phyloP scores from a whole-genome alignment of 1,139 yeast species.

The Scheffersomyces quercinus region DNA sequence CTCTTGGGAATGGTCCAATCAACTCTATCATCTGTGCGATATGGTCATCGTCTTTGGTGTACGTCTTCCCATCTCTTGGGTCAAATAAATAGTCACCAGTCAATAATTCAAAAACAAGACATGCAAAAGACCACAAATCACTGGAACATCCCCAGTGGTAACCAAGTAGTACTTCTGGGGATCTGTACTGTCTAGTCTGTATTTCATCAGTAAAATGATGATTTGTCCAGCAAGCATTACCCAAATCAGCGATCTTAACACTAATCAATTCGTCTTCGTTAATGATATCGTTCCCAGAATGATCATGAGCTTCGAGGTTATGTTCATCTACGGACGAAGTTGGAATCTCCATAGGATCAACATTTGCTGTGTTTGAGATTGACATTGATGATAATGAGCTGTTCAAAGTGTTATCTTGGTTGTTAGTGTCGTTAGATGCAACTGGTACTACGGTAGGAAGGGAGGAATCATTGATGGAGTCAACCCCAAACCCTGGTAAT shows the following conservation, averaged over 20 bases:
- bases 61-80: conserved; percentile 48
- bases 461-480: neutral
- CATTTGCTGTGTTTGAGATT: conserved; percentile 29
- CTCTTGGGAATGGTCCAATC: conserved; percentile 44
- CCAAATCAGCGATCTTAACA: conserved; percentile 52
- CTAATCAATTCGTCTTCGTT: conserved; percentile 50
- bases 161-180: conserved; percentile 50
- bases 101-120: conserved; percentile 45
- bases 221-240: conserved; percentile 51
- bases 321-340: conserved; percentile 11
- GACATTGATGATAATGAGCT: conserved; percentile 47
- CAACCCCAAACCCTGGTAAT: conserved; percentile 11
- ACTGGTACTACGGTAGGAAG: neutral
- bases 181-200: conserved; percentile 50
- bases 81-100: conserved; percentile 53
- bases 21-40: conserved; percentile 51
- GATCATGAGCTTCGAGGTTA: conserved; percentile 2
- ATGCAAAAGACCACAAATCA: conserved; percentile 52
- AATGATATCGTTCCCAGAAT: conserved; percentile 20
- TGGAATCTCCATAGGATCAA: conserved; percentile 27
- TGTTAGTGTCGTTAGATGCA: neutral
- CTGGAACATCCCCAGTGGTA: conserved; percentile 54
- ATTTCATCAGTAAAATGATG: conserved; percentile 54
- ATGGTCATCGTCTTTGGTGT: conserved; percentile 51
- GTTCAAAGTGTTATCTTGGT: conserved; percentile 22